Base-by-base conservation (phyloP, 2,329 filamentous ascomycete genomes). In the Alternaria conjuncta region DNA sequence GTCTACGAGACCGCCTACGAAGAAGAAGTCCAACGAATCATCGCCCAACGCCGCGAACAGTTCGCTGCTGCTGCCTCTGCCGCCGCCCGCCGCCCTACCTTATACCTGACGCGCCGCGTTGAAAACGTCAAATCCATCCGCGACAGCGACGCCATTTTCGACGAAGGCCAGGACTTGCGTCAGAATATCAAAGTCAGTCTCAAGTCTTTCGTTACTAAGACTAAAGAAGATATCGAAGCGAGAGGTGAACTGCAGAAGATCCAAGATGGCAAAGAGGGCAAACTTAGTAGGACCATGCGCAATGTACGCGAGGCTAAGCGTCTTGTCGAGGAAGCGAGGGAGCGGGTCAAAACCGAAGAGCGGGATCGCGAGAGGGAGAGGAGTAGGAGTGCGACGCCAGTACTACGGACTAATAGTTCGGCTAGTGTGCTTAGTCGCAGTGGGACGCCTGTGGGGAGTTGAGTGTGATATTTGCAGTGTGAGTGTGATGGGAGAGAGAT, bases 1-100 rank as follows among this genome's bases (percentile, higher is more conserved):
- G 90, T 98, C 61, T 97, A 97, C 78, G 93, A 97, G 78, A 88
- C 87, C 1, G 95, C 95, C 0, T 97, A 97, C 77, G 89, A 92
- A 74, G 88, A 92, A 64, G 93, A 97, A 80, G 87, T 96, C 26
- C 87, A 91, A 62, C 87, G 90, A 15, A 95, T 97, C 72, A 81
- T 87, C 79, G 57, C 61, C 15, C 82, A 66, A 75, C 81, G 65
- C 74, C 83, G 70, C 82, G 84, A 60, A 78, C 71, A 72, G 20
- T 65, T 72, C 49, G 56, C 41, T 10, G 54, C 36, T 9, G 44
- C 30, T 12, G 61, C 41, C 13, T 51, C 43, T 21, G 41, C 53
- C n/a, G 36, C 41, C 6, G 62, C 58, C 7, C 71, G 77, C 45
- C 62, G 72, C 0, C 78, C 89, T 1, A 89, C 85, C 18, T 83